These are phyloP conservation scores for Pinus albicaulis DNA, from an alignment of 75 land plant species.

Conservation along the genomic window DNA sequence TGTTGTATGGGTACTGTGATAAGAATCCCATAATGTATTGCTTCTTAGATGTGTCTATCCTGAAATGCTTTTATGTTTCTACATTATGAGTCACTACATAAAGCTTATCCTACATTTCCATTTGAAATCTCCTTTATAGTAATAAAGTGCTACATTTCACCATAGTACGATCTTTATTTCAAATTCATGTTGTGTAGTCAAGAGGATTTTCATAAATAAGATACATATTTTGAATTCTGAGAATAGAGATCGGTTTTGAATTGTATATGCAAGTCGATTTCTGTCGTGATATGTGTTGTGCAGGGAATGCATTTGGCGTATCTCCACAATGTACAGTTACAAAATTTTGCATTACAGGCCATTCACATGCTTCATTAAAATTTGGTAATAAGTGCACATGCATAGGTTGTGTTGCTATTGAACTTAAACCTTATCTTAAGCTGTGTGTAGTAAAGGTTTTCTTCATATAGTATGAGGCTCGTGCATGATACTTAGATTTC, in stretches of 20 bases:
- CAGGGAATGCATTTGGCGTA: constrained; percentile 83
- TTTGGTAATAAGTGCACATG: constrained; percentile 62
- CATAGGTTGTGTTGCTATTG: constrained; percentile 48
- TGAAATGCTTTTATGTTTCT: neutral
- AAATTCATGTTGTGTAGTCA: neutral
- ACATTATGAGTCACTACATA: neutral
- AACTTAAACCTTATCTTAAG: constrained; percentile 8
- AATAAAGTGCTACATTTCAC: neutral
- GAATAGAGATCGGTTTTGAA: neutral
- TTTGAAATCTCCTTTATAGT: neutral
- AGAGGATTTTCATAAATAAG: neutral
- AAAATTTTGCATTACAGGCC: constrained; percentile 60
- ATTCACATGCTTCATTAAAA: constrained; percentile 77
- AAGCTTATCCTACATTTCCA: neutral
- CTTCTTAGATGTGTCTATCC: neutral
- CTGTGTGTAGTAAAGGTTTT: neutral
- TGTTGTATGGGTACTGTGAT: neutral
- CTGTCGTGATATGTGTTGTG: constrained; percentile 11
- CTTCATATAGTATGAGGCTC: neutral
- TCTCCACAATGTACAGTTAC: constrained; percentile 62
- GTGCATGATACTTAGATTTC: neutral
- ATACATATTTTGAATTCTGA: neutral
- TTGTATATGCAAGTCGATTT: neutral
- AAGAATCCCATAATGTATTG: neutral
- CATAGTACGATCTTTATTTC: neutral